Base-by-base conservation (phyloP, 1,284 basidiomycete genomes). In the Cutaneotrichosporon sp. region DNA sequence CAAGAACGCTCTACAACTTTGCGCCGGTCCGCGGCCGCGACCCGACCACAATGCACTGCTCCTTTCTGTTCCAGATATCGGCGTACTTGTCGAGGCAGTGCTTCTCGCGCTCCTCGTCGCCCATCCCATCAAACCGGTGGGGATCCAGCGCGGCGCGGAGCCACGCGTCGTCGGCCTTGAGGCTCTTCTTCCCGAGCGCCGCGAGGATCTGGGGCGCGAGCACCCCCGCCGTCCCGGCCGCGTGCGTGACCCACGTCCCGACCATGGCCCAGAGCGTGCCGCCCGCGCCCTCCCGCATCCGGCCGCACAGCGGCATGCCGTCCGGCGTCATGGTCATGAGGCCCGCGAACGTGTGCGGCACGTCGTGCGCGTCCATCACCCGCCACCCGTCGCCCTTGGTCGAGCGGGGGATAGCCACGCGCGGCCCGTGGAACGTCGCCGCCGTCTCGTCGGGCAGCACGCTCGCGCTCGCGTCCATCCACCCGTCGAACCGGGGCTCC, bases 311-410 rank as follows among this genome's bases (percentile, higher is more conserved):
- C 6, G 71, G 71, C 47, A 71, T 34, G 2, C 64, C 67, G 51
- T 72, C 71, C 7, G 71, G 71, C 24, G 71, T 73, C 20, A 71
- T 60, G 3, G 68, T 67, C 62, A 73, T 69, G 24, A 73, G 29
- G 16, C 69, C 69, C 42, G 68, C 67, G 52, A 71, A 72, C 6
- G 55, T 51, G 52, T 60, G 56, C 18, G 60, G 52, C 36, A 38
- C 58, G 4, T 34, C 24, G 13, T 27, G 20, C 11, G 42, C 47
- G 5, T 31, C 27, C n/a, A 54, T 22, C 24, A 25, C 24, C 7
- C 4, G 10, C 33, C 33, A 34, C 22, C 33, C 34, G 10, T 43
- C 27, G 2, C 25, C 38, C 22, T 13, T 20, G 14, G 45, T 18
- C 13, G 20, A 11, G 25, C 29, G 49, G 3, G 43, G 49, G 4